These are phyloP conservation scores for Dactylis glomerata DNA, from an alignment of 176 grass and related monocot genomes.

Conservation along the genomic window DNA sequence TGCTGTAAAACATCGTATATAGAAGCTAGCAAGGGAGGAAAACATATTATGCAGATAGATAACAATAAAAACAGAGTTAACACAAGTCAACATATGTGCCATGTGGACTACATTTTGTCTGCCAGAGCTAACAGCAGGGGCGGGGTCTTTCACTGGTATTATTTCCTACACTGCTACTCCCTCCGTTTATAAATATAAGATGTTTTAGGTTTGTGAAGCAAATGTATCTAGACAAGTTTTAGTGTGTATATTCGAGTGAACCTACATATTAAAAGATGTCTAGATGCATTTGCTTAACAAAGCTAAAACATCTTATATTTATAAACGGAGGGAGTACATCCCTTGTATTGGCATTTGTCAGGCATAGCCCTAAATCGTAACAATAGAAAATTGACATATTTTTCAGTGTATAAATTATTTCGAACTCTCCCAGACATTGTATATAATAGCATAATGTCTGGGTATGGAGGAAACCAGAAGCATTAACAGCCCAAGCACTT, in stretches of 20 bases:
- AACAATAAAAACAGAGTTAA: background rate
- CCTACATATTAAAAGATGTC: too few relatives aligned
- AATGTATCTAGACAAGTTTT: too few relatives aligned
- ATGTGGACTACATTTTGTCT: background rate
- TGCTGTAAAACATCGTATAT: background rate
- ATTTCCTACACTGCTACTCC: background rate
- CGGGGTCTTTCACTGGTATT: background rate
- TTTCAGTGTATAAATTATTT: background rate
- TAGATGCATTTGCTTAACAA: too few relatives aligned
- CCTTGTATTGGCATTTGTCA: background rate
- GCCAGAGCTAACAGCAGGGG: background rate
- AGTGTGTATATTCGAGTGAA: too few relatives aligned
- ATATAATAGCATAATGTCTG: slow-evolving; percentile 1
- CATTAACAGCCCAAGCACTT: background rate
- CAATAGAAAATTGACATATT: background rate
- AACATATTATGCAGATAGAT: background rate
- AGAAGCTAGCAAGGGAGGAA: background rate
- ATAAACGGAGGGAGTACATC: too few relatives aligned
- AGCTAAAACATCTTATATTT: too few relatives aligned
- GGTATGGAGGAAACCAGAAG: background rate
- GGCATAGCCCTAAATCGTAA: background rate
- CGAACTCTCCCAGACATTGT: background rate
- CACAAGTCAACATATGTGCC: background rate
- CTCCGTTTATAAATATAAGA: too few relatives aligned
- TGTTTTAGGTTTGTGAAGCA: too few relatives aligned